A percentile compares a stretch with the other conserved stretches of the same genome.
These are phyloP conservation scores for Astrephomene gubernaculifera DNA, from an alignment of 139 green algal genomes.

Conservation along the genomic window DNA sequence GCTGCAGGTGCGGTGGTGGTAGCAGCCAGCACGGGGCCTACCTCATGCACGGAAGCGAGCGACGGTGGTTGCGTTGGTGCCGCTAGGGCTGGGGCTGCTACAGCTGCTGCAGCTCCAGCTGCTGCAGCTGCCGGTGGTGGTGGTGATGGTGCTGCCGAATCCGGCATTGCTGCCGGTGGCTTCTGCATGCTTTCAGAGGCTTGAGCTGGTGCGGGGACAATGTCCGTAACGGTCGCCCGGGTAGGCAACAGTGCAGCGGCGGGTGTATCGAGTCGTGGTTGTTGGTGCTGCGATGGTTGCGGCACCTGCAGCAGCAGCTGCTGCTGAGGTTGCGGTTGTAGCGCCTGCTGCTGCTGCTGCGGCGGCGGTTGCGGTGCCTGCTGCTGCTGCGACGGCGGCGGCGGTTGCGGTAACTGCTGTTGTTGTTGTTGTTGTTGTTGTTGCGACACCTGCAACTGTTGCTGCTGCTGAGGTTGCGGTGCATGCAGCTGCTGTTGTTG, in stretches of 20 bases:
- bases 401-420: not conserved
- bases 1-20: too few species aligned
- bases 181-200: too few species aligned
- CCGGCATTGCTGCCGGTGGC: too few species aligned
- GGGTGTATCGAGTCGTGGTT: too few species aligned
- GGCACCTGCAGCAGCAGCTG: too few species aligned
- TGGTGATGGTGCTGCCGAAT: not conserved
- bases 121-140: not conserved
- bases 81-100: not conserved
- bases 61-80: not conserved
- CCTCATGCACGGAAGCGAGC: too few species aligned
- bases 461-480: not conserved
- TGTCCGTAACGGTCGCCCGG: too few species aligned
- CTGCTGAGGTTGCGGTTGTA: too few species aligned
- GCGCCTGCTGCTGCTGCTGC: not conserved
- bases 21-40: too few species aligned
- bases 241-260: too few species aligned
- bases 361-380: not conserved
- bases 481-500: not conserved
- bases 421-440: not conserved
- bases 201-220: too few species aligned
- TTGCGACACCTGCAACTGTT: not conserved
- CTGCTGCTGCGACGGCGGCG: not conserved
- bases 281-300: too few species aligned
- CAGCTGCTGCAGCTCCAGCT: not conserved